Base-by-base conservation (phyloP, 768 basidiomycete species). In the Paxillus ammoniavirescens region DNA sequence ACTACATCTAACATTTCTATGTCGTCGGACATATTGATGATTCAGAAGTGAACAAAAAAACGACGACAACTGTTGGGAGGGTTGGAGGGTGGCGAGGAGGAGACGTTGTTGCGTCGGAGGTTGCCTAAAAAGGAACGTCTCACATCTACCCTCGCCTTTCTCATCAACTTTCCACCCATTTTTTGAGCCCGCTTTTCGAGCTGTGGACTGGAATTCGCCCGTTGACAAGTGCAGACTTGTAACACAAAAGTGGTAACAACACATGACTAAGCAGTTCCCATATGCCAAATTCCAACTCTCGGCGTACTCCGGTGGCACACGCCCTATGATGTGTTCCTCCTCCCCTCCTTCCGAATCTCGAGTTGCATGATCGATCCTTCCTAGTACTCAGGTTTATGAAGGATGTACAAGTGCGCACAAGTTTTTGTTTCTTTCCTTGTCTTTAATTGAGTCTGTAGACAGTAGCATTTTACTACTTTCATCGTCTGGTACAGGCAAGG, bases 111-210 rank as follows among this genome's bases (percentile, higher is more conserved):
- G 67, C 48, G 65, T 40, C 66, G 68, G 64, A 70, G 56, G 61
- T 58, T 72, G 58, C 68, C 70, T 59, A 70, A 70, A 65, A 70
- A 70, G 68, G 68, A 69, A 69, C 68, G 63, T 70, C 61, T 66
- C 68, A 66, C 61, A 55, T 62, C 61, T 46, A 26, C 54, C 43
- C 37, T 49, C 48, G 51, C 50, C 63, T 60, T 67, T 63, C 66
- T 62, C 64, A 68, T 58, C 67, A 56, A 58, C 63, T 58, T 63
- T 67, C 43, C 51, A 54, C 56, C 61, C 50, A 47, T 60, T 67
- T 66, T 63, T 65, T 55, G 58, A 53, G 55, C 47, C 54, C 38
- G 53, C 49, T 52, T 63, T 61, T 60, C 56, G 55, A 47, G 54
- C 57, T 56, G 44, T 64, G 49, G 56, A 57, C 65, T 57, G 64